Evolutionary conservation across 2,329 filamentous ascomycete genomes (phyloP), one percentile per base, ranked within the genome.

Genomic region (Teratosphaeria epicoccoides): DNA sequence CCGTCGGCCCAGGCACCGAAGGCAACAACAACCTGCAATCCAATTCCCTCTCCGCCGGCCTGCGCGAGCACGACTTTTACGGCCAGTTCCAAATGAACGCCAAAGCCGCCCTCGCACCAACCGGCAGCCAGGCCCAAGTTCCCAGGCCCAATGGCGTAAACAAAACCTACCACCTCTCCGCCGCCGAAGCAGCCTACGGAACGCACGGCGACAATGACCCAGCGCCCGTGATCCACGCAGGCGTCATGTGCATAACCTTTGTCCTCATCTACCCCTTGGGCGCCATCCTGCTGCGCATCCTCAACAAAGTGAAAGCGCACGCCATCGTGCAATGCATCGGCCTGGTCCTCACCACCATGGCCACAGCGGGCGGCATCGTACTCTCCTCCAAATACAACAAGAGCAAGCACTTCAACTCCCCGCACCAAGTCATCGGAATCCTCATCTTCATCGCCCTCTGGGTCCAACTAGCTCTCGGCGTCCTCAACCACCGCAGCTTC

Each of bases 351-450:
- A 61, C 71, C 11, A 33, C 67, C 1, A 58, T 69, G 2, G 67
- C 67, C 0, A 70, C 70, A 28, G 63, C 62, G 0, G 59, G 75
- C 23, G 74, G 73, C 3, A 70, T 73, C 46, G 61, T 65, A 12
- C 66, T 71, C 9, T 69, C 66, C 43, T 56, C 56, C 2, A 54
- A 66, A 49, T 71, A 64, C 54, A 53, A 57, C 43, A 43, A 52
- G 40, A 55, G 52, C 46, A 59, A 55, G 44, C 4, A 47, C 40
- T 57, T 59, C 52, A 49, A 43, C 45, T 58, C 61, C 33, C 54
- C 55, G 7, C 81, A 84, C 59, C 80, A 83, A 60, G 70, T 83
- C 47, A 67, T 84, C 52, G 81, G 81, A 7, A 70, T 80, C 52
- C 61, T 82, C 14, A 67, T 81, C 37, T 68, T 79, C 45, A 66